Evolutionary conservation across 345 rosid species (phyloP), one percentile per base, ranked within the genome.

Genomic region (Carallia pectinifolia): DNA sequence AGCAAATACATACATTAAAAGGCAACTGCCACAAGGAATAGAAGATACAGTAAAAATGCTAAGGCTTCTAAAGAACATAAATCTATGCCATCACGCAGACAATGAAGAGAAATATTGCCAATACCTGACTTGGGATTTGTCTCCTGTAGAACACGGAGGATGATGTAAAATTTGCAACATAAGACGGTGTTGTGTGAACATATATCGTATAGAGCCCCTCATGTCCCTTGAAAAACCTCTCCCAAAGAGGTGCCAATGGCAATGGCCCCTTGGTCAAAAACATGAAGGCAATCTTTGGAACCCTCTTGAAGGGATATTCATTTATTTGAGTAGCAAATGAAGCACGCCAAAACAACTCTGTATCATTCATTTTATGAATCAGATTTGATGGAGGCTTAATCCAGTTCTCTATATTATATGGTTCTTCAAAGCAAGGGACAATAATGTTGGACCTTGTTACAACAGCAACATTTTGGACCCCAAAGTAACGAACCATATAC

Each of bases 51-150:
- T 6, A 69, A 40, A 30, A 37, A 54, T 31, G 15, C 30, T 15
- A 30, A 5, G 0, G 16, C 50, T 13, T 16, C 50, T 16, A 44
- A 44, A 44, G 50, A 44, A 44, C 4, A 2, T 44, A 44, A 66
- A 65, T 4, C 33, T 44, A 65, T 31, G 29, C 44, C 30, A 60
- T 18, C 4, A 7, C 4, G 7, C 34, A 37, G 33, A 44, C n/a
- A 27, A 33, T 60, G 36, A 59, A 61, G 12, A 27, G n/a, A 44
- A 55, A 19, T n/a, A 4, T 10, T 53, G 17, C 7, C 3, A 61
- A 68, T 86, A 95, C 99, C 98, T 92, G 90, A 83, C 98, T 90
- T 4, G 98, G 99, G 79, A 95, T 87, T 56, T 92, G 87, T 77
- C 97, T 82, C 81, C 52, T 64, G 82, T 86, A 81, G 80, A 95